phyloP scores from a whole-genome alignment of 257 asterid genomes.

The Osmanthus fragrans region DNA sequence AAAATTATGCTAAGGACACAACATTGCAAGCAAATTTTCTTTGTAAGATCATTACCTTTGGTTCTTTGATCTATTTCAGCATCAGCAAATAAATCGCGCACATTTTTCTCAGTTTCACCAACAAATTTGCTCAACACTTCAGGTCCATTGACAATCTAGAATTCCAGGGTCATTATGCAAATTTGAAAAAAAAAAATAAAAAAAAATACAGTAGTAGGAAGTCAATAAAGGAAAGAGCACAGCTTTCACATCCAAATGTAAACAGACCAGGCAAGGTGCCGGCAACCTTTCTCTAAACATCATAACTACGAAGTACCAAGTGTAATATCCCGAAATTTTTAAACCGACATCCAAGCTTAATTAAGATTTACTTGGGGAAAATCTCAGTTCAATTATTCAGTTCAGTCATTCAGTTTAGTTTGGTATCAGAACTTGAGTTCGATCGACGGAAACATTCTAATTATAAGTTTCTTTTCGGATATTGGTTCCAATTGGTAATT shows the following conservation, averaged over 20 bases:
- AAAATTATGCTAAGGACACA: conserved; percentile 25
- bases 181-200: not conserved
- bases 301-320: conserved; percentile 12
- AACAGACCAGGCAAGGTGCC: conserved; percentile 8
- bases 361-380: no score
- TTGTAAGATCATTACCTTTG: conserved; percentile 51
- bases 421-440: no score
- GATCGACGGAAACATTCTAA: no score
- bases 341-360: no score
- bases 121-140: conserved; percentile 96
- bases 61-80: conserved; percentile 96
- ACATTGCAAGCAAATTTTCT: not conserved
- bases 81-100: conserved; percentile 97
- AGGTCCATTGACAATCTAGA: conserved; percentile 97
- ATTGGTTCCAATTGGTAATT: no score
- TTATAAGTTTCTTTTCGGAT: no score
- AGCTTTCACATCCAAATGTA: conserved; percentile 17
- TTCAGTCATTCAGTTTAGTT: no score
- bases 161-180: conserved; percentile 23
- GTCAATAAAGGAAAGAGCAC: conserved; percentile 14
- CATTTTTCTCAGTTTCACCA: conserved; percentile 99
- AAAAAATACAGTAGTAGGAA: conserved; percentile 10
- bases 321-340: no score
- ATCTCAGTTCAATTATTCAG: no score
- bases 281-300: conserved; percentile 18